Conservation (phyloP, 805 yeast species). For the Candida patagonica region DNA sequence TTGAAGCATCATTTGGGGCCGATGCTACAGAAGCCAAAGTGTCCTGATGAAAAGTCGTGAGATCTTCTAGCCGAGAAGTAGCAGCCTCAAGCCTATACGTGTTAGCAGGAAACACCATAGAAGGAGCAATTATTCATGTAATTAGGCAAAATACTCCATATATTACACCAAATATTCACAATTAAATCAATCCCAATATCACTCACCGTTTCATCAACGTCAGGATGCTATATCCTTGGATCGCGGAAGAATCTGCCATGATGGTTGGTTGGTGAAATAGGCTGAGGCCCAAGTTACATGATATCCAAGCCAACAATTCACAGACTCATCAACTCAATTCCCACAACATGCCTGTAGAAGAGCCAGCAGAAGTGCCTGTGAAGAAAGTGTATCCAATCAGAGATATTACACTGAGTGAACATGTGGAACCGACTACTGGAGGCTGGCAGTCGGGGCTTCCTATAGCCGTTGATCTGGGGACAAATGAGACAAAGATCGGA, state of each 20-base stretch:
- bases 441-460: slow-evolving; percentile 53
- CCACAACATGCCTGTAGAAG: slow-evolving; percentile 2
- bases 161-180: background rate
- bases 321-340: background rate
- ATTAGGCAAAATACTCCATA: background rate
- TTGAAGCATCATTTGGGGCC: slow-evolving; percentile 8
- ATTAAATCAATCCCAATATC: background rate
- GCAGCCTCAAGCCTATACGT: slow-evolving; percentile 74
- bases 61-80: slow-evolving; percentile 84
- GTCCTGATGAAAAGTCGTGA: slow-evolving; percentile 68
- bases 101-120: background rate
- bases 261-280: background rate
- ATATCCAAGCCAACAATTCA: background rate
- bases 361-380: slow-evolving; percentile 1
- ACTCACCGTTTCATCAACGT: slow-evolving; percentile 61
- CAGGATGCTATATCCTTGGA: slow-evolving; percentile 80
- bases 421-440: slow-evolving; percentile 36
- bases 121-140: background rate
- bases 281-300: background rate
- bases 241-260: slow-evolving; percentile 25
- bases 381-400: slow-evolving; percentile 21
- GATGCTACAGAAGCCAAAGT: slow-evolving; percentile 26
- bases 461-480: slow-evolving; percentile 83
- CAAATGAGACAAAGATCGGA: slow-evolving; percentile 37
- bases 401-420: slow-evolving; percentile 19